Conservation (phyloP, 805 yeast genomes). For the Myxozyma vanderwaltii region DNA sequence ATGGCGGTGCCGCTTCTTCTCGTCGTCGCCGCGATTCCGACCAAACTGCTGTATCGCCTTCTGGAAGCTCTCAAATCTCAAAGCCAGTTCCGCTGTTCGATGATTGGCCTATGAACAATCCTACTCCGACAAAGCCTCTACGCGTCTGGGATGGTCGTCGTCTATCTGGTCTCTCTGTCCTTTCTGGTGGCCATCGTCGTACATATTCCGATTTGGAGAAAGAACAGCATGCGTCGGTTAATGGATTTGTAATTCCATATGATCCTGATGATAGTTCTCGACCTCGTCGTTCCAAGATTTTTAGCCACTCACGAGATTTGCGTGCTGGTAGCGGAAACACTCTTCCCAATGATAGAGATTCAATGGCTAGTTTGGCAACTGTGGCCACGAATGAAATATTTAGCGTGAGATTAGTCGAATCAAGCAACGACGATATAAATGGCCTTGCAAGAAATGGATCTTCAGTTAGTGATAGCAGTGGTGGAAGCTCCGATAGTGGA, state of each 20-base stretch:
- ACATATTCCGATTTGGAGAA: conserved; percentile 32
- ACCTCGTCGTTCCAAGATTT: conserved; percentile 31
- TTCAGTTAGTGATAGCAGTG: neutral
- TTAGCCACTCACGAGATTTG: conserved; percentile 16
- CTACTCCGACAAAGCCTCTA: conserved; percentile 15
- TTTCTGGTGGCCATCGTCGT: conserved; percentile 25
- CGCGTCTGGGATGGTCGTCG: conserved; percentile 23
- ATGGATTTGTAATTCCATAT: conserved; percentile 29
- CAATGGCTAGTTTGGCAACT: conserved; percentile 37
- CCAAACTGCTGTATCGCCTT: conserved; percentile 20
- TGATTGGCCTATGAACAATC: conserved; percentile 31
- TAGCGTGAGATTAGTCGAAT: conserved; percentile 35
- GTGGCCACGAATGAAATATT: conserved; percentile 38
- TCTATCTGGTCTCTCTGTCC: conserved; percentile 26
- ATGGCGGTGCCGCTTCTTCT: conserved; percentile 23
- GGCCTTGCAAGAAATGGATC: conserved; percentile 21
- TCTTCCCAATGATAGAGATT: conserved; percentile 29
- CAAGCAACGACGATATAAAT: conserved; percentile 23
- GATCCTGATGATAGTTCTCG: conserved; percentile 30
- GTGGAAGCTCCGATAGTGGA: neutral
- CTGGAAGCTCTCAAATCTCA: conserved; percentile 23
- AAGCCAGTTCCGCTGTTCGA: conserved; percentile 33
- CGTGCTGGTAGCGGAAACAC: neutral
- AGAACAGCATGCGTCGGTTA: conserved; percentile 18
- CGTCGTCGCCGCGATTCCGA: conserved; percentile 25